Evolutionary conservation across 257 asterid species (phyloP), one percentile per base, ranked within the genome.

Genomic region (Petunia axillaris): DNA sequence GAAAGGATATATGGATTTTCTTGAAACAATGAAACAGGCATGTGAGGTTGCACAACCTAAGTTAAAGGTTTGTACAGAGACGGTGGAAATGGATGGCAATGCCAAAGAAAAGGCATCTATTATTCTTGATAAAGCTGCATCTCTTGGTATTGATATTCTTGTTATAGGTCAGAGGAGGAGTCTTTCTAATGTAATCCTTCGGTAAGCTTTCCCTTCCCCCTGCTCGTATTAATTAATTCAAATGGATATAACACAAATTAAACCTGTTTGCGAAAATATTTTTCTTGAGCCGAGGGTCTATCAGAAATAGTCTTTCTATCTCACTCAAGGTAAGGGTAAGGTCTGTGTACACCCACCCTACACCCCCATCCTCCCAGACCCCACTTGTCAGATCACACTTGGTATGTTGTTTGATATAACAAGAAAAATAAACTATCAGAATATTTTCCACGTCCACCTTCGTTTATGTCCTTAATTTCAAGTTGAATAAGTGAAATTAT

Each of bases 101-200:
- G 92, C 89, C 3, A 89, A 90, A 87, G 97, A 93, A 36, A 91
- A 89, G 82, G 97, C 90, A 59, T 40, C 91, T 9, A 58, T 85
- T 53, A 89, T 93, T 83, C 89, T 93, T 64, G 85, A 88, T 4
- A 86, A 84, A 1, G 74, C 89, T 84, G 67, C 80, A 43, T 81
- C 83, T 5, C 83, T 70, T 81, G 86, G 87, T 9, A 81, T 88
- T 43, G 97, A 93, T 80, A 80, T 90, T 52, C 86, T 93, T 53
- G 82, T 93, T 73, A 79, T 93, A 60, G 97, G 95, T 67, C 97
- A 91, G 41, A 87, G 85, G 82, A 89, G 85, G 79, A 88, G 83
- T 67, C 80, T 93, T 11, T 82, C 97, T 16, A 88, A 85, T 82
- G 94, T 93, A 14, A 79, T 91, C n/a, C 85, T 93, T 78, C 91